Percentiles rank a stretch among this genome's conserved stretches.
phyloP scores from a whole-genome alignment of 2,329 filamentous ascomycete species.

The Epichloe amarillans region DNA sequence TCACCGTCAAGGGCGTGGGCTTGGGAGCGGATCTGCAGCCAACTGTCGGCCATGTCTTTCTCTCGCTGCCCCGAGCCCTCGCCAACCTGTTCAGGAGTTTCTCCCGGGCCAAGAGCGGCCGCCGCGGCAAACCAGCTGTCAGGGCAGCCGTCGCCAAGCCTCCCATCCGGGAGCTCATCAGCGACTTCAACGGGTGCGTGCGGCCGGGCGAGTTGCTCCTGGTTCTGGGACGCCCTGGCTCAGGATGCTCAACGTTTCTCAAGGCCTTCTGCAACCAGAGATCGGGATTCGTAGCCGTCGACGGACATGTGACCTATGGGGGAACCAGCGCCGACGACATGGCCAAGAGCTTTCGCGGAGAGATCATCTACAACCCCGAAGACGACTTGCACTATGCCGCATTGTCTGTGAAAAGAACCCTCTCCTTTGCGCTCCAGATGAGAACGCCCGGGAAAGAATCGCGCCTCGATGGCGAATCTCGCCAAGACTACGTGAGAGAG shows the following conservation, averaged over 20 bases:
- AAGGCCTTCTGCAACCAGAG: slow-evolving; percentile 62
- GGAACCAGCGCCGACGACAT: slow-evolving; percentile 31
- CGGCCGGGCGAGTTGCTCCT: slow-evolving; percentile 61
- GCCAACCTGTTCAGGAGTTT: slow-evolving; percentile 33
- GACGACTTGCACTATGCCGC: slow-evolving; percentile 57
- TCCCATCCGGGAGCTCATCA: slow-evolving; percentile 50
- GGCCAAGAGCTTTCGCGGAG: slow-evolving; percentile 41
- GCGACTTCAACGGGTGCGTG: slow-evolving; percentile 52
- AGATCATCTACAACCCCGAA: slow-evolving; percentile 57
- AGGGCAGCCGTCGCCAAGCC: slow-evolving; percentile 41
- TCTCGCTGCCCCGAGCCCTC: slow-evolving; percentile 34
- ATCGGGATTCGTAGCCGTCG: slow-evolving; percentile 46
- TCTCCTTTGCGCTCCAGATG: slow-evolving; percentile 53
- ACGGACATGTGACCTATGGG: slow-evolving; percentile 54
- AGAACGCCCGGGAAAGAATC: slow-evolving; percentile 38
- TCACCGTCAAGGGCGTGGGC: slow-evolving; percentile 58
- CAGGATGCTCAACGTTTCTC: slow-evolving; percentile 58
- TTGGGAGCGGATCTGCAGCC: slow-evolving; percentile 44
- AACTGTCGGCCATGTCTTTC: slow-evolving; percentile 50
- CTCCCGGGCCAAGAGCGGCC: background rate
- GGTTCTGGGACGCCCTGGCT: slow-evolving; percentile 52
- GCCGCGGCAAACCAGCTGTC: slow-evolving; percentile 16
- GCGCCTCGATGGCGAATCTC: slow-evolving; percentile 45
- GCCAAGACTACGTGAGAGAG: slow-evolving; percentile 39
- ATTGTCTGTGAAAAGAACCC: slow-evolving; percentile 51